phyloP scores from a whole-genome alignment of 2,329 filamentous ascomycete species.

The Fusarium verrucosum region DNA sequence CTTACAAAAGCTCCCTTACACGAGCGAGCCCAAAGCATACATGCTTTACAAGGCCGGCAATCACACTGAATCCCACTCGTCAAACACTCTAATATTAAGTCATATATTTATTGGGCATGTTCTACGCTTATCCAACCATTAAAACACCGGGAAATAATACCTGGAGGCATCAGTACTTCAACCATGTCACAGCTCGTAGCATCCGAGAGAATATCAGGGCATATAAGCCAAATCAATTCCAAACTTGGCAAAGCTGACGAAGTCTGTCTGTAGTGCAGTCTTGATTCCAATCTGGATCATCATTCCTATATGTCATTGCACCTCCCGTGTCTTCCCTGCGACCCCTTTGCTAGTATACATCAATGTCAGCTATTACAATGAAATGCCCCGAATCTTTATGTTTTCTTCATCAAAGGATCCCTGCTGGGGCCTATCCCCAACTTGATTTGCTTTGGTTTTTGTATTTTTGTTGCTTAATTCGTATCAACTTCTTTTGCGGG shows the following conservation, averaged over 20 bases:
- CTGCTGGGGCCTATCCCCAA: slow-evolving; percentile 1
- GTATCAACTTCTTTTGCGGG: slow-evolving; percentile 38
- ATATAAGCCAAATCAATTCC: slow-evolving; percentile 40
- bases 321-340: slow-evolving; percentile 11
- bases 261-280: slow-evolving; percentile 24
- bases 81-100: background rate
- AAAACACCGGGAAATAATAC: too few relatives aligned
- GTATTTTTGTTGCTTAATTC: slow-evolving; percentile 27
- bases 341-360: slow-evolving; percentile 41
- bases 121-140: background rate
- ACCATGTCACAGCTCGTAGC: slow-evolving; percentile 1
- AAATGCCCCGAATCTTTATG: slow-evolving; percentile 17
- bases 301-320: slow-evolving; percentile 40
- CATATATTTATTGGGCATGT: background rate
- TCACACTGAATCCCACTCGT: too few relatives aligned
- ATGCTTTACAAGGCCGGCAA: background rate
- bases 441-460: slow-evolving; percentile 16
- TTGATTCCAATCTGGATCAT: slow-evolving; percentile 44
- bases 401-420: slow-evolving; percentile 11
- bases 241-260: slow-evolving; percentile 35
- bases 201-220: slow-evolving; percentile 25
- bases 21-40: too few relatives aligned
- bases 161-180: background rate
- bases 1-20: too few relatives aligned
- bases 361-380: slow-evolving; percentile 42